These are phyloP conservation scores for Cinchona pubescens DNA, from an alignment of 257 asterid genomes.

Conservation along the genomic window DNA sequence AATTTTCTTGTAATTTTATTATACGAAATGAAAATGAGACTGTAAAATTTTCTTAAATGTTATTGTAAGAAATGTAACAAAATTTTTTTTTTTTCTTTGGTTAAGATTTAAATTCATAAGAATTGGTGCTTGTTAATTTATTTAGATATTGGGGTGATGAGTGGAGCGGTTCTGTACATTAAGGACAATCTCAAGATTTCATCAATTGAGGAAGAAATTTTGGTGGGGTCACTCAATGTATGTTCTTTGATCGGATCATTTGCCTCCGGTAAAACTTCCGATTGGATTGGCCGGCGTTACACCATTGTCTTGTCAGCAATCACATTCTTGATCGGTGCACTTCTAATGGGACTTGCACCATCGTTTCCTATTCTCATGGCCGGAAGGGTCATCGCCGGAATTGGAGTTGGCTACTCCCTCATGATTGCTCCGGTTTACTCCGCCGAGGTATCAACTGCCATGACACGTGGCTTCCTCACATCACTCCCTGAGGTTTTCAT, in stretches of 20 bases:
- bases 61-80: background rate
- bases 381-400: constrained; percentile 68
- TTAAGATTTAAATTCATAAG: background rate
- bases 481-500: constrained; percentile 85
- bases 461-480: constrained; percentile 73
- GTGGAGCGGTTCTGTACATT: constrained; percentile 70
- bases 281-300: constrained; percentile 73
- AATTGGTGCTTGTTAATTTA: background rate
- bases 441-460: constrained; percentile 69
- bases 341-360: constrained; percentile 74
- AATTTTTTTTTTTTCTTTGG: background rate
- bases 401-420: constrained; percentile 76
- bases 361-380: constrained; percentile 58
- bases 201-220: constrained; percentile 47
- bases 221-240: constrained; percentile 65
- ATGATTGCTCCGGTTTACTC: constrained; percentile 89
- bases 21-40: too few relatives aligned
- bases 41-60: background rate
- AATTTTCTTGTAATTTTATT: background rate
- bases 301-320: constrained; percentile 71
- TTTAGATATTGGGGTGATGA: constrained; percentile 84
- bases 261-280: constrained; percentile 84
- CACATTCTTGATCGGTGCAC: constrained; percentile 62
- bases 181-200: constrained; percentile 59
- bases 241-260: constrained; percentile 66